Conservation (phyloP, 805 yeast genomes). For the Metschnikowia kunwiensis region DNA sequence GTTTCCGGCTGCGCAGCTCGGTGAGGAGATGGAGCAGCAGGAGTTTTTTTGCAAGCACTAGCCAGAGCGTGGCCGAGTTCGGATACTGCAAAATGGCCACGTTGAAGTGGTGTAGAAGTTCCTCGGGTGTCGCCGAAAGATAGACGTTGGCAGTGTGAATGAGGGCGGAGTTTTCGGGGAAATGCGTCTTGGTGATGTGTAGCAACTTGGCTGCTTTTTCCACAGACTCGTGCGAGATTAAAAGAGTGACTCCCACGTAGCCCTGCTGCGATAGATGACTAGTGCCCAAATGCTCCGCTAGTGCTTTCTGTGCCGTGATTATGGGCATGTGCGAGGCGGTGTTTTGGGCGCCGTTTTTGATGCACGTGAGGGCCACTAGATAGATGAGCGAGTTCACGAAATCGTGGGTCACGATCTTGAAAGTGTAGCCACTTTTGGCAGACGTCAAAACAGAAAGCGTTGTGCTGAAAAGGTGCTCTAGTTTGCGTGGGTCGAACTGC, state of each 20-base stretch:
- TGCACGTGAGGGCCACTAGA: constrained; percentile 23
- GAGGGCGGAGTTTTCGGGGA: constrained; percentile 22
- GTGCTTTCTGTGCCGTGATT: constrained; percentile 28
- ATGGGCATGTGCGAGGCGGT: constrained; percentile 12
- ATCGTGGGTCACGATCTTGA: constrained; percentile 15
- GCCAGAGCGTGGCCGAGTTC: constrained; percentile 33
- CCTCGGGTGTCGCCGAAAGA: constrained; percentile 34
- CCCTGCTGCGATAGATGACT: constrained; percentile 27
- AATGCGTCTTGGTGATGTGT: constrained; percentile 25
- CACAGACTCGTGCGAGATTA: constrained; percentile 24
- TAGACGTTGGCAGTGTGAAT: constrained; percentile 26
- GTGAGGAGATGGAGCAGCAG: constrained; percentile 31
- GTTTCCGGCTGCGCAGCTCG: constrained; percentile 25
- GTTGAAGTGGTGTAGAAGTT: constrained; percentile 35
- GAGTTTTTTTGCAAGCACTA: constrained; percentile 32
- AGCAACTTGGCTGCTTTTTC: constrained; percentile 28
- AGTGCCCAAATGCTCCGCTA: constrained; percentile 23
- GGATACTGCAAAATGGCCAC: constrained; percentile 23
- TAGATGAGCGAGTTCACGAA: constrained; percentile 21
- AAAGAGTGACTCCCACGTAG: constrained; percentile 36
- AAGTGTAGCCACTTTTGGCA: constrained; percentile 21
- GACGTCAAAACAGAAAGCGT: constrained; percentile 21
- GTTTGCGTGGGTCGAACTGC: constrained; percentile 22
- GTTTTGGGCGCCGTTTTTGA: constrained; percentile 8
- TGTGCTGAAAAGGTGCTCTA: constrained; percentile 19